These are phyloP conservation scores for Gamsiella multidivaricata DNA, from an alignment of 192 early-diverging fungal species.

Conservation along the genomic window DNA sequence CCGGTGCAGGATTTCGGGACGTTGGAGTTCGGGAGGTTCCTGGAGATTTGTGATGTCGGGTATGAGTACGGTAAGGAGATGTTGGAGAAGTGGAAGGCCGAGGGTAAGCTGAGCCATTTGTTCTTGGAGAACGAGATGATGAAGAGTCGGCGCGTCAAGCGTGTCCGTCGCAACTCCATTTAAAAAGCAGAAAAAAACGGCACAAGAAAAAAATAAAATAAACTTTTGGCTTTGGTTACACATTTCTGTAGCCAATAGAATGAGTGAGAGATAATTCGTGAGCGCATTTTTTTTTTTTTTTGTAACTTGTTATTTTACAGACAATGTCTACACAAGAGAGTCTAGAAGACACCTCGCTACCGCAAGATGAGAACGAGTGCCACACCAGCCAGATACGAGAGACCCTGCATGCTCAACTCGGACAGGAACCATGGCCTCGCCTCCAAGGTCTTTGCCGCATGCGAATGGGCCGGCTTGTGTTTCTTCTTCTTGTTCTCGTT, in stretches of 20 bases:
- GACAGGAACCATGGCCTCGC: no score
- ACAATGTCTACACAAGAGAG: no score
- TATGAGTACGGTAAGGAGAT: slow-evolving; percentile 86
- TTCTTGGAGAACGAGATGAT: slow-evolving; percentile 15
- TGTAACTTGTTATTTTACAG: no score
- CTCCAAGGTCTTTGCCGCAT: no score
- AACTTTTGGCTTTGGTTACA: no score
- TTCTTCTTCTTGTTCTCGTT: not conserved
- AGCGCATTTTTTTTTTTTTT: no score
- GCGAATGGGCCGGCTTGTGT: slow-evolving; percentile 7
- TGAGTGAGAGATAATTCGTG: no score
- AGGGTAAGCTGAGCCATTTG: slow-evolving; percentile 63
- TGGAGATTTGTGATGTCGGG: slow-evolving; percentile 87
- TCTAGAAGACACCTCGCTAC: no score
- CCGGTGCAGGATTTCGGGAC: slow-evolving; percentile 89
- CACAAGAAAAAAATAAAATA: no score
- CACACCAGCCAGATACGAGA: slow-evolving; percentile 16
- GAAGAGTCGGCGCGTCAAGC: slow-evolving; percentile 32
- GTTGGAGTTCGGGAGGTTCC: slow-evolving; percentile 91
- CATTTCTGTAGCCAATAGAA: no score
- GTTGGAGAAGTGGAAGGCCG: slow-evolving; percentile 83
- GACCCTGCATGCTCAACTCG: no score
- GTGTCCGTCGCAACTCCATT: slow-evolving; percentile 49
- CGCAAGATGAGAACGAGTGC: slow-evolving; percentile 27
- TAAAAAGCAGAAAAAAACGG: slow-evolving; percentile 1